Percentiles rank a stretch among this genome's conserved stretches.
Evolutionary conservation across 1,139 yeast genomes (phyloP).

Genomic region (Blastobotrys illinoisensis): DNA sequence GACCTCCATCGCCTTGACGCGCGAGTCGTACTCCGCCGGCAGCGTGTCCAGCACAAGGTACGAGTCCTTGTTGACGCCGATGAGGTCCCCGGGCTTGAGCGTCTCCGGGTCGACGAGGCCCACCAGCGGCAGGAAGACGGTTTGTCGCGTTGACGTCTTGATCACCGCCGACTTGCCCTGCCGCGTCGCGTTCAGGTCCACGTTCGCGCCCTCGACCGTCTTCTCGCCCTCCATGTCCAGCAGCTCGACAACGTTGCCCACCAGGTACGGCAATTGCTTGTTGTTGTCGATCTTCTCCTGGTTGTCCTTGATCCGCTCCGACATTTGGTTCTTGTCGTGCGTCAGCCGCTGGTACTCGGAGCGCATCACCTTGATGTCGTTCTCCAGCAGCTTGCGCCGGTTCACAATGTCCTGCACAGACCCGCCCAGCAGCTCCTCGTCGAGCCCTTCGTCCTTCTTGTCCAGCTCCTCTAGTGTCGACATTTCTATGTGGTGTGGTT

Average conservation of each 20-base stretch:
- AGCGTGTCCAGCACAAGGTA: slow-evolving; percentile 87
- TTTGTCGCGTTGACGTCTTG: slow-evolving; percentile 95
- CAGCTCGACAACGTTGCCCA: slow-evolving; percentile 95
- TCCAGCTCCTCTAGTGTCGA: slow-evolving; percentile 35
- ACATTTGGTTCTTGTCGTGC: slow-evolving; percentile 90
- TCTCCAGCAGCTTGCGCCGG: slow-evolving; percentile 82
- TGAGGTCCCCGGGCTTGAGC: slow-evolving; percentile 91
- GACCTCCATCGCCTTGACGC: slow-evolving; percentile 99
- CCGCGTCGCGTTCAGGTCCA: slow-evolving; percentile 87
- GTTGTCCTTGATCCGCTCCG: slow-evolving; percentile 91
- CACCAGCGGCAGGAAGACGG: slow-evolving; percentile 90
- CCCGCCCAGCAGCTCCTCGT: slow-evolving; percentile 72
- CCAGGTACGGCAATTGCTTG: slow-evolving; percentile 91
- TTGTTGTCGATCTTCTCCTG: slow-evolving; percentile 94
- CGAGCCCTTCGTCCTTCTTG: slow-evolving; percentile 50
- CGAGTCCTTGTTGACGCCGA: slow-evolving; percentile 97
- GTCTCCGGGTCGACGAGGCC: slow-evolving; percentile 88
- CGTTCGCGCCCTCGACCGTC: slow-evolving; percentile 88
- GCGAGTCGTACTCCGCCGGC: slow-evolving; percentile 94
- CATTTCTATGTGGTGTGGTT: slow-evolving; percentile 22
- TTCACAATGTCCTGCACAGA: slow-evolving; percentile 81
- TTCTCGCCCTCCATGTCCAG: slow-evolving; percentile 88
- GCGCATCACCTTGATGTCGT: slow-evolving; percentile 92
- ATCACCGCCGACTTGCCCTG: slow-evolving; percentile 97
- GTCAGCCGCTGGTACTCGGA: slow-evolving; percentile 86